phyloP scores from a whole-genome alignment of 2,329 filamentous ascomycete species.

The Aspergillus niger region DNA sequence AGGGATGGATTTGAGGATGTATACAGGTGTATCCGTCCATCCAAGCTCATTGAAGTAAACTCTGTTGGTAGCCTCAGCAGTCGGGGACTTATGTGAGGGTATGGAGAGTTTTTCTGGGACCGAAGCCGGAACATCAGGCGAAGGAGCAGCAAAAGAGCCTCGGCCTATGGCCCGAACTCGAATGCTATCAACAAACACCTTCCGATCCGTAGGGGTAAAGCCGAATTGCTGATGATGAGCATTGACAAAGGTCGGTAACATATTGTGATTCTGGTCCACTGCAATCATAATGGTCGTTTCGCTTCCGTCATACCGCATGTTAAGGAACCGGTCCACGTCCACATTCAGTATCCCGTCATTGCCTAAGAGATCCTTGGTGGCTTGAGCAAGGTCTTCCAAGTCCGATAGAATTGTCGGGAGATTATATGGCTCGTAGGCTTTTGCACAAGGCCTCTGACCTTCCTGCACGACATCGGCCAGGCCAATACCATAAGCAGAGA shows the following conservation, averaged over 20 bases:
- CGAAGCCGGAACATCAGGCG: not conserved
- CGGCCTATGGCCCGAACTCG: conserved; percentile 36
- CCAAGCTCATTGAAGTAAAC: not conserved
- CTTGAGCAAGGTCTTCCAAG: not conserved
- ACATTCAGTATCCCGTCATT: conserved; percentile 39
- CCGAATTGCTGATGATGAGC: conserved; percentile 48
- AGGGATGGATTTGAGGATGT: not conserved
- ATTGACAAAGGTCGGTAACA: conserved; percentile 38
- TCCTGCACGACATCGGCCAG: conserved; percentile 88
- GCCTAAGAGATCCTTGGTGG: conserved; percentile 24
- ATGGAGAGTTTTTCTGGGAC: not conserved
- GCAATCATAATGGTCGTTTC: conserved; percentile 48
- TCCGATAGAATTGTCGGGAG: not conserved
- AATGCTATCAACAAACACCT: conserved; percentile 44
- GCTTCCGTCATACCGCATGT: conserved; percentile 49
- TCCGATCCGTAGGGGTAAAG: conserved; percentile 36
- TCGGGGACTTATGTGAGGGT: too few species aligned
- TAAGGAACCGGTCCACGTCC: conserved; percentile 28
- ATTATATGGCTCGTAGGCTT: conserved; percentile 25
- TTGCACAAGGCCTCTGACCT: conserved; percentile 37
- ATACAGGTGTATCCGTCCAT: not conserved
- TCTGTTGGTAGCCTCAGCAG: not conserved
- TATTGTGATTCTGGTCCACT: conserved; percentile 38
- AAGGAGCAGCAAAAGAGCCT: not conserved
- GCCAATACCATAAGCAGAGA: conserved; percentile 91